Conservation (phyloP, 2,329 filamentous ascomycete species). For the Xylariales sp. region DNA sequence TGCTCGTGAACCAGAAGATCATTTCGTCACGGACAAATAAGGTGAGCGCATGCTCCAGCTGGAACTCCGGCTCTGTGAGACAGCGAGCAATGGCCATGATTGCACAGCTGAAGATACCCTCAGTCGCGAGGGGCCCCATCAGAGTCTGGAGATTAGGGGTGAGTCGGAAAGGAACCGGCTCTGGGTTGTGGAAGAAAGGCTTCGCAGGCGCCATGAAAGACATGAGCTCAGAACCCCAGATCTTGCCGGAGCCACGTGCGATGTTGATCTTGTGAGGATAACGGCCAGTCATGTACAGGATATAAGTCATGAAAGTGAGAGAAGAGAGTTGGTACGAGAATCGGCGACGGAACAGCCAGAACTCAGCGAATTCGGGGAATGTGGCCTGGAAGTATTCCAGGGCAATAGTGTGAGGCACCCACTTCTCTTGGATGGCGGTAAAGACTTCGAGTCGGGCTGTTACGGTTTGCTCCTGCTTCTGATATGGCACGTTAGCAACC, state of each 20-base stretch:
- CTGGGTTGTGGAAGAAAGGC: conserved; percentile 89
- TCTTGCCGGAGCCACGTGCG: conserved; percentile 78
- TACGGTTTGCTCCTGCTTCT: conserved; percentile 66
- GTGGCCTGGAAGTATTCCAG: conserved; percentile 85
- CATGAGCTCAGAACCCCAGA: conserved; percentile 95
- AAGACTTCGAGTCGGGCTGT: conserved; percentile 86
- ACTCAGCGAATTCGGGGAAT: conserved; percentile 86
- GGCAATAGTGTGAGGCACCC: conserved; percentile 77
- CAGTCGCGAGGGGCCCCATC: conserved; percentile 92
- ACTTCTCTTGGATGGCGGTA: conserved; percentile 88
- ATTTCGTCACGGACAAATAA: conserved; percentile 98
- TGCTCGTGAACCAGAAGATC: conserved; percentile 90
- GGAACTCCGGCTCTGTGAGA: conserved; percentile 80
- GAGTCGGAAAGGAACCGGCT: conserved; percentile 94
- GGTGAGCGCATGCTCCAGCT: conserved; percentile 91
- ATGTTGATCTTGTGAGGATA: conserved; percentile 96
- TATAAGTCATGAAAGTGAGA: conserved; percentile 97
- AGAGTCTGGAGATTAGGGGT: conserved; percentile 94
- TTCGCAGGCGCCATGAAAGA: conserved; percentile 80
- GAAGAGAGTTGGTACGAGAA: conserved; percentile 95
- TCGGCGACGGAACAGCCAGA: conserved; percentile 97
- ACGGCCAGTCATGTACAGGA: conserved; percentile 93
- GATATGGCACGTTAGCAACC: conserved; percentile 22
- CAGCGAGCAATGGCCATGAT: conserved; percentile 96
- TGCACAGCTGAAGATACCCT: conserved; percentile 92